These are phyloP conservation scores for Extremus antarcticus DNA, from an alignment of 495 filamentous ascomycete genomes.

Conservation along the genomic window DNA sequence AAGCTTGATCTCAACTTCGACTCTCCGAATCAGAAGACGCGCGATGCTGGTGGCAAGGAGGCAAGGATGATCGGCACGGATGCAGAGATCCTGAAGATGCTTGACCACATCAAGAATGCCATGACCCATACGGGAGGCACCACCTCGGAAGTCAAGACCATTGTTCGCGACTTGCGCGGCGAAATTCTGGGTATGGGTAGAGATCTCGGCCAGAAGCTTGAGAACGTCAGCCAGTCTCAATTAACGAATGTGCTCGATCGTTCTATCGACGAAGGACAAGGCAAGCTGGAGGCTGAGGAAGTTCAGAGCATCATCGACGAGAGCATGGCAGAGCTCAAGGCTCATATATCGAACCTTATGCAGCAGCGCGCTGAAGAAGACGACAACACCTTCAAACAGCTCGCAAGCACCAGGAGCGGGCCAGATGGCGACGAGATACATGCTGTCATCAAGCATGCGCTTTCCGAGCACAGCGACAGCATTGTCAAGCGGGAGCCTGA, in stretches of 20 bases:
- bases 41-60: constrained; percentile 20
- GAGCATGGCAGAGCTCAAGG: constrained; percentile 65
- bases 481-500: constrained; percentile 8
- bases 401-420: constrained; percentile 30
- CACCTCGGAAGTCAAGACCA: constrained; percentile 79
- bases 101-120: constrained; percentile 76
- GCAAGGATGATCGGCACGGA: constrained; percentile 27
- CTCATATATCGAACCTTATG: constrained; percentile 65
- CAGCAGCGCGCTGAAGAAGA: constrained; percentile 54
- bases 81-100: constrained; percentile 65
- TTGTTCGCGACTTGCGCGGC: constrained; percentile 78
- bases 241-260: constrained; percentile 31
- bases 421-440: constrained; percentile 73
- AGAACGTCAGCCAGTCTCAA: constrained; percentile 36
- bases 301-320: constrained; percentile 67
- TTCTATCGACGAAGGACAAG: constrained; percentile 38
- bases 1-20: constrained; percentile 38
- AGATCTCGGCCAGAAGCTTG: constrained; percentile 72
- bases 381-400: constrained; percentile 17
- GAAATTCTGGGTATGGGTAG: constrained; percentile 91
- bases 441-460: constrained; percentile 62
- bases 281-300: constrained; percentile 49
- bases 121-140: constrained; percentile 74
- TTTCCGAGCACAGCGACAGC: constrained; percentile 47
- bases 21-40: constrained; percentile 30